Conservation (phyloP, 768 basidiomycete species). For the Boletus reticulatus region DNA sequence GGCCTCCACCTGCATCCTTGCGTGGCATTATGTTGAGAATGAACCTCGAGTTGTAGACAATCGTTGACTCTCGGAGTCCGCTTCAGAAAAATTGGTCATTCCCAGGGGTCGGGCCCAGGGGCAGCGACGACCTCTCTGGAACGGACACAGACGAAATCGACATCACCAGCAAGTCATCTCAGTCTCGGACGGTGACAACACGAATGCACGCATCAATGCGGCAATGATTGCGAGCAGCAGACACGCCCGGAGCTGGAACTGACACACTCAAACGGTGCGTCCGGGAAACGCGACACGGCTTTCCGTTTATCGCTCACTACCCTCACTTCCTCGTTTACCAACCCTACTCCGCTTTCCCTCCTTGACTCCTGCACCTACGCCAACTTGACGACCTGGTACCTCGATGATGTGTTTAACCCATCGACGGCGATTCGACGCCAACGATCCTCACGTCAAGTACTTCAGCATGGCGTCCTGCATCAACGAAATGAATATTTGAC, state of each 20-base stretch:
- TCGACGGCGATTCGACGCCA: constrained; percentile 71
- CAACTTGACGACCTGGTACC: constrained; percentile 83
- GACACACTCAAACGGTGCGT: too few relatives aligned
- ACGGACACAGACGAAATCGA: constrained; percentile 16
- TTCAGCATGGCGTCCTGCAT: constrained; percentile 87
- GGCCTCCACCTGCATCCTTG: constrained; percentile 55
- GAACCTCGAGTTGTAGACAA: too few relatives aligned
- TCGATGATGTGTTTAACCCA: constrained; percentile 81
- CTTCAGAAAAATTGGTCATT: too few relatives aligned
- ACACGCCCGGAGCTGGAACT: too few relatives aligned
- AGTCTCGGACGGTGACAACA: constrained; percentile 75
- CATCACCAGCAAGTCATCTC: constrained; percentile 71
- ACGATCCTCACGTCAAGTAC: constrained; percentile 83
- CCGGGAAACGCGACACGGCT: too few relatives aligned
- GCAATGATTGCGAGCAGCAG: background rate
- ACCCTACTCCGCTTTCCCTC: constrained; percentile 81
- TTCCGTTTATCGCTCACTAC: too few relatives aligned
- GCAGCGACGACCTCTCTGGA: too few relatives aligned
- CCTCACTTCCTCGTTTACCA: constrained; percentile 80
- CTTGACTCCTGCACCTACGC: constrained; percentile 97
- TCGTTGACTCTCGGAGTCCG: too few relatives aligned
- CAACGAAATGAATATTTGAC: constrained; percentile 68
- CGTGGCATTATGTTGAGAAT: constrained; percentile 53
- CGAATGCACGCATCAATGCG: too few relatives aligned
- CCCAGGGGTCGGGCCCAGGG: too few relatives aligned